Percentiles rank a stretch among this genome's conserved stretches.
phyloP scores from a whole-genome alignment of 768 basidiomycete species.

The Sporobolomyces phaffii region DNA sequence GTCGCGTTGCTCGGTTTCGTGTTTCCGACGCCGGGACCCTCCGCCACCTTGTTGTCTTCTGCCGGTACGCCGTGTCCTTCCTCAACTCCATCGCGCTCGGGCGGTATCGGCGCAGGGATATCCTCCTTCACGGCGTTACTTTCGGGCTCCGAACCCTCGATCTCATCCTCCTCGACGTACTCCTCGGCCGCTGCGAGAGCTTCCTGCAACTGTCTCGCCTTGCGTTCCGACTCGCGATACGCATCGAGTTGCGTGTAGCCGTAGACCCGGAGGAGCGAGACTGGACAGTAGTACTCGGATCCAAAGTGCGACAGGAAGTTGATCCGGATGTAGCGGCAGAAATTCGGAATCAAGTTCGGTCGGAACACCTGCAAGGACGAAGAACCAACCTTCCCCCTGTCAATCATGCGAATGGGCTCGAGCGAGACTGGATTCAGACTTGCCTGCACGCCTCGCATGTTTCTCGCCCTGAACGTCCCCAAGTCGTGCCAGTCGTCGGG shows the following conservation, averaged over 20 bases:
- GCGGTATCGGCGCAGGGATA: no score
- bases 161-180: conserved; percentile 20
- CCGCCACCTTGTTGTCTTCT: no score
- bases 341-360: conserved; percentile 52
- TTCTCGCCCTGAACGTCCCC: conserved; percentile 75
- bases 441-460: conserved; percentile 84
- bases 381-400: no score
- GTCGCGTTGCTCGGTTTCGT: no score
- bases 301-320: conserved; percentile 92
- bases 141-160: conserved; percentile 3
- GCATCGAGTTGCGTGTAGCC: conserved; percentile 93
- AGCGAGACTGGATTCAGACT: no score
- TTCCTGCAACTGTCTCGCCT: conserved; percentile 16
- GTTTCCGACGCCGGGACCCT: no score
- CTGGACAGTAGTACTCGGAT: conserved; percentile 90
- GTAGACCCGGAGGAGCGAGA: conserved; percentile 85
- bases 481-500: conserved; percentile 64
- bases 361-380: conserved; percentile 37
- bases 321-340: conserved; percentile 88
- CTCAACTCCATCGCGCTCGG: no score
- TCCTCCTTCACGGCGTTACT: no score
- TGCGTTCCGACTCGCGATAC: conserved; percentile 71
- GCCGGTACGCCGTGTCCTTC: no score
- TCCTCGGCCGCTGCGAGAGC: conserved; percentile 26
- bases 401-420: no score